Percentiles rank a stretch among this genome's conserved stretches.
These are phyloP conservation scores for Solanum arcanum DNA, from an alignment of 257 asterid species.

Conservation along the genomic window DNA sequence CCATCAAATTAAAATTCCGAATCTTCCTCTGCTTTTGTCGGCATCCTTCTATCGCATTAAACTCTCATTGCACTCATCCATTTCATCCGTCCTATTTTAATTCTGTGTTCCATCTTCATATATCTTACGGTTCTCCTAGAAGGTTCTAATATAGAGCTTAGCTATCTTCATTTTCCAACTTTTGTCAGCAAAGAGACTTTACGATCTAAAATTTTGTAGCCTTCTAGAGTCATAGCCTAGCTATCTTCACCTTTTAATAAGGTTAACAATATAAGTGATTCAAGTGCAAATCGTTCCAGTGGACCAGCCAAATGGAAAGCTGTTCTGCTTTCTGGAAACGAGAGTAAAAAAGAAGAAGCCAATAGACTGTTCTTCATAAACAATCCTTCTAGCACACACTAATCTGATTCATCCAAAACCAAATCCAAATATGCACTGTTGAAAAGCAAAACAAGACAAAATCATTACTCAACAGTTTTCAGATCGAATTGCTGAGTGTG, in stretches of 20 bases:
- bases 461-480: not conserved
- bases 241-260: not conserved
- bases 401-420: not conserved
- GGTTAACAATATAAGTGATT: not conserved
- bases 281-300: not conserved
- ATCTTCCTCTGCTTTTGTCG: not conserved
- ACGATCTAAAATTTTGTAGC: not conserved
- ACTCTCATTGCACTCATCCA: not conserved
- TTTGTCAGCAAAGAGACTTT: not conserved
- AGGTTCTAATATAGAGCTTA: not conserved
- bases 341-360: not conserved
- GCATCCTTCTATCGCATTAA: not conserved
- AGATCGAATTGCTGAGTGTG: not conserved
- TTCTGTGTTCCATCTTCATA: not conserved
- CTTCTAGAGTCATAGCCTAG: not conserved
- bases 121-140: not conserved
- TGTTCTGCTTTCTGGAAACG: not conserved
- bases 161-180: not conserved
- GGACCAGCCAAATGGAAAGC: not conserved
- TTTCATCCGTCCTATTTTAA: not conserved
- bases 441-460: not conserved
- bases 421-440: not conserved
- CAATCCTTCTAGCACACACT: not conserved
- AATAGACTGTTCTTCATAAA: not conserved
- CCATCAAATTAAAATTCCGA: not conserved